Percentiles rank a stretch among this genome's conserved stretches.
phyloP scores from a whole-genome alignment of 257 asterid species.

The Ajuga chamaepitys region DNA sequence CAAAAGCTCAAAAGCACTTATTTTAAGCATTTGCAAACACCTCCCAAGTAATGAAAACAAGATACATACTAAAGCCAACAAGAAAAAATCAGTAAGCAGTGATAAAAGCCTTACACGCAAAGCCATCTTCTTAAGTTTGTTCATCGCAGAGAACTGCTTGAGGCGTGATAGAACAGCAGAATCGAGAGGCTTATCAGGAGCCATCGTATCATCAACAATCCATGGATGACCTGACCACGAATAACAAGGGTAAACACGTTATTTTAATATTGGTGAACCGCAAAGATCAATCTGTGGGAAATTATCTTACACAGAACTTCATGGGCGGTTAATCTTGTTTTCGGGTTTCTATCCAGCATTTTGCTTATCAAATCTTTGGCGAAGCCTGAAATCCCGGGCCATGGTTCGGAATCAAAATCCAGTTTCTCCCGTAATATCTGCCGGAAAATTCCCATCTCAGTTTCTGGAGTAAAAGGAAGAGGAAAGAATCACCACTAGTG shows the following conservation, averaged over 20 bases:
- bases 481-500: constrained; percentile 8
- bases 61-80: background rate
- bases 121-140: constrained; percentile 97
- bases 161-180: constrained; percentile 93
- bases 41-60: too few relatives aligned
- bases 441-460: constrained; percentile 96
- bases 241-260: background rate
- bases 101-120: constrained; percentile 59
- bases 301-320: constrained; percentile 74
- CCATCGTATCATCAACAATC: constrained; percentile 82
- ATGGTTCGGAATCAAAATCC: constrained; percentile 88
- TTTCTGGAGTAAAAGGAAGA: constrained; percentile 46
- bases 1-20: too few relatives aligned
- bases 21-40: too few relatives aligned
- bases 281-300: constrained; percentile 2
- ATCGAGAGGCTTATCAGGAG: constrained; percentile 95
- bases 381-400: constrained; percentile 78
- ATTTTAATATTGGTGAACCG: background rate
- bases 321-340: constrained; percentile 78
- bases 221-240: constrained; percentile 76
- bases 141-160: constrained; percentile 96
- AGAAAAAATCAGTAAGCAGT: constrained; percentile 6
- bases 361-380: constrained; percentile 84
- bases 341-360: constrained; percentile 80
- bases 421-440: constrained; percentile 68